Base-by-base conservation (phyloP, 2,329 filamentous ascomycete species). In the Verticillium longisporum region DNA sequence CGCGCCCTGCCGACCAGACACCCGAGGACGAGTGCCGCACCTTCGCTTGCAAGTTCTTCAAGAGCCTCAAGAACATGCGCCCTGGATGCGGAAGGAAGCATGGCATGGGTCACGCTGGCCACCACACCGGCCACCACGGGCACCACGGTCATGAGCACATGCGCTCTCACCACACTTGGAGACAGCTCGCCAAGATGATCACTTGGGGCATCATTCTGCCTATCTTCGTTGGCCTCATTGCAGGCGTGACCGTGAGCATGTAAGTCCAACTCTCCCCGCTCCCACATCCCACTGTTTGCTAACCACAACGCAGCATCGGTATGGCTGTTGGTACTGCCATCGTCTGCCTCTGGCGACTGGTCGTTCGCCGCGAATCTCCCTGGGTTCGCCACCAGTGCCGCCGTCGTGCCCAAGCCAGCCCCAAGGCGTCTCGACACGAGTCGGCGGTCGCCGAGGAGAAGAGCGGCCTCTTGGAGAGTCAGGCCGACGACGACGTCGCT, bases 201-300 rank as follows among this genome's bases (percentile, higher is more conserved):
- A 78, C 83, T 64, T 77, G 85, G 41, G 84, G 88, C 63, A 81
- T 92, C 55, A 72, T 91, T 56, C 77, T 91, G 45, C 89, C 89
- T 1, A 79, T 91, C 59, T 75, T 89, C 59, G 80, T 91, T 65
- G 89, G 89, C 62, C 80, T 91, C 65, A 80, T 85, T 31, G 86
- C 87, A 55, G 89, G 89, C 69, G 81, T 91, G 60, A 80, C 81
- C 34, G 85, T 88, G 64, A 88, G 88, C 73, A 72, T 90, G 80
- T 83, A 77, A 71, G 80, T 78, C 56, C 38, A 32, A 6, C 14
- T 41, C 50, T 33, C 56, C 41, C 55, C 50, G 26, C 9, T 14
- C 18, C 45, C 7, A 18, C 15, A 50, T 4, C 15, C n/a, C 6
- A 15, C 7, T 67, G 78, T 66, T 61, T 6, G 31, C 15, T 18